Base-by-base conservation (phyloP, 169 alveolate species). In the Theileria parva region DNA sequence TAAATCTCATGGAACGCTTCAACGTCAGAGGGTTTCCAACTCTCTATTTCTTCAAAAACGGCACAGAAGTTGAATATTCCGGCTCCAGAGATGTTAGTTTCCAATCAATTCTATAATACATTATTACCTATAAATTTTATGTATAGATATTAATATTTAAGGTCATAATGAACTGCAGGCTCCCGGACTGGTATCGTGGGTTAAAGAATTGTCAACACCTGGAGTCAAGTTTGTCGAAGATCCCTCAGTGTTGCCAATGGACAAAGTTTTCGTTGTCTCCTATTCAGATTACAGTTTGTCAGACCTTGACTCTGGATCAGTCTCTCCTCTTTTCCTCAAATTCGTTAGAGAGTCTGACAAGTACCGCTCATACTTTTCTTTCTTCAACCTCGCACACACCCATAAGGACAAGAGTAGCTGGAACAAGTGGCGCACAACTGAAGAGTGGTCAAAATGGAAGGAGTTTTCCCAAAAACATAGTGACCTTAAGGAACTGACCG, bases 21-120 rank as follows among this genome's bases (percentile, higher is more conserved):
- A 95, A 86, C 30, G 87, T 97, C 48, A 86, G 87, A 66, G 98
- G 97, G 32, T 97, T 88, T 89, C 99, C 99, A 59, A 97, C 98
- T 30, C 79, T 95, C 51, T 88, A 91, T 79, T 93, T 93, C 95
- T 95, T 95, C 91, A 92, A 89, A 57, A 88, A 92, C 63, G 90
- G 91, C 12, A 63, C 53, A n/a, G 75, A 81, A 37, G 25, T 86
- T 55, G 86, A 80, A 60, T 91, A 87, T 81, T 74, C 86, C 34
- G 94, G 94, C 28, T 74, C 88, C 21, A 81, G 94, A 81, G 85
- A 86, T 11, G 93, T 88, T 9, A 63, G 86, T 63, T 30, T n/a
- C 27, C 2, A 0, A 30, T 21, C 0, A 37, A 51, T 19, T 19
- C 6, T 74, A 70, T 70, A 44, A n/a, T 1, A 50, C 15, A 44